Base-by-base conservation (phyloP, 352 stramenopile genomes). In the Elongisporangium prolatum region DNA sequence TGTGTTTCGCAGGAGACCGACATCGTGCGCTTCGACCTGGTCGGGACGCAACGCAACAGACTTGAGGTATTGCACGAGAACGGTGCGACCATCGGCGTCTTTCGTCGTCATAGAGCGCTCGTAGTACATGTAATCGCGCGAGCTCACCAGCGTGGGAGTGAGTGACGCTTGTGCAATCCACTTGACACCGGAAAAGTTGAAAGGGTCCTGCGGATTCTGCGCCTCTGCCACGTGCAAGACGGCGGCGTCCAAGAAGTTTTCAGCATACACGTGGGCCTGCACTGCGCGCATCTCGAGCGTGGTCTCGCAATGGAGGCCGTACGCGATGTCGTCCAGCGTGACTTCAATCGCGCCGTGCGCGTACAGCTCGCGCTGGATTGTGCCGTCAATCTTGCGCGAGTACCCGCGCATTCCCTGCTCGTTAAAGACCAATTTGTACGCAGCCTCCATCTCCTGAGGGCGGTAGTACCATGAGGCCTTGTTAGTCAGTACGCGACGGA, bases 401-500 rank as follows among this genome's bases (percentile, higher is more conserved):
- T 40, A 40, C 14, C 28, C 28, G 28, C 28, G 28, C 28, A 40
- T 5, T 40, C 28, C 28, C 28, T 40, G 28, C 28, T 40, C 28
- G 8, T 40, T 40, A 9, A 40, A 40, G 28, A 40, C 28, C 28
- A 40, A 40, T 40, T 40, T 40, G 28, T 40, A 40, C 28, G 28
- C 28, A 40, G 28, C 28, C 28, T 40, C 28, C 28, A 40, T 40
- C 9, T 40, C 28, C 66, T 88, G 66, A 54, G 85, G 85, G 25
- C 72, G 65, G 56, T 87, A 83, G 55, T 71, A 59, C 81, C 81
- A 91, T 60, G 77, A 77, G 37, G 80, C 65, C 8, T 62, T 24
- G 37, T 70, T 74, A 4, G 75, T 71, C 18, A 89, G 65, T 50
- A 79, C 60, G 18, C 64, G 57, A n/a, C 86, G 73, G 9, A 77